A percentile compares a stretch with the other conserved stretches of the same genome.
Conservation (phyloP, 306 rosid species). For the cucumber (Cucumis sativus) region Cucumber_9930_V3 NC_026656.2:9695001-9695500, state of each 20-base stretch:
- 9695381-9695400: slow-evolving; percentile 23
- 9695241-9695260: slow-evolving; percentile 47
- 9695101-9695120: background rate
- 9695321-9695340: slow-evolving; percentile 17
- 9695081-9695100: background rate
- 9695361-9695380: slow-evolving; percentile 31
- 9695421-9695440: slow-evolving; percentile 69
- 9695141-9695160: background rate
- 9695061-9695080: background rate
- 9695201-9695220: slow-evolving; percentile 74
- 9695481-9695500: slow-evolving; percentile 9
- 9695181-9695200: slow-evolving; percentile 86
- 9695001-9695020: background rate
- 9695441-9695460: slow-evolving; percentile 26
- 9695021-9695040: background rate
- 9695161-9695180: slow-evolving; percentile 37
- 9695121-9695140: background rate
- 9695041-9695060: background rate
- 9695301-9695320: slow-evolving; percentile 15
- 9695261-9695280: slow-evolving; percentile 42
- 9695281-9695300: slow-evolving; percentile 19
- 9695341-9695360: slow-evolving; percentile 94
- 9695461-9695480: slow-evolving; percentile 16
- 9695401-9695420: slow-evolving; percentile 32
- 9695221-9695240: slow-evolving; percentile 71